These are phyloP conservation scores for Alternaria novae-zelandiae DNA, from an alignment of 2,329 filamentous ascomycete species.

Conservation along the genomic window DNA sequence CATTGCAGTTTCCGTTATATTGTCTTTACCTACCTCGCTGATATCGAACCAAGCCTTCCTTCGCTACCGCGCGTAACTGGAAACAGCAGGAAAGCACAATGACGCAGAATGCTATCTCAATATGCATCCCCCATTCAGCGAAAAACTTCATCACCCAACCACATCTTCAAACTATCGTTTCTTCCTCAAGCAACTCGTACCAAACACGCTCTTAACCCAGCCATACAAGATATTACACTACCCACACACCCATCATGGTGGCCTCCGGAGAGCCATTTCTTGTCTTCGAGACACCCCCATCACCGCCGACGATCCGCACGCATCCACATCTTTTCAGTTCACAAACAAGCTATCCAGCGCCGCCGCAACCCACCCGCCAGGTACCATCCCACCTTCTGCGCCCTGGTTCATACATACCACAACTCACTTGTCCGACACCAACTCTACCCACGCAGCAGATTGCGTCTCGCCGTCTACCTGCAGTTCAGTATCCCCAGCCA, in stretches of 20 bases:
- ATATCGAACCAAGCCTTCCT: not conserved
- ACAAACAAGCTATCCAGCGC: not conserved
- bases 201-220: not conserved
- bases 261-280: not conserved
- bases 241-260: not conserved
- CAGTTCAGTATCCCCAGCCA: not conserved
- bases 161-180: not conserved
- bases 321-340: not conserved
- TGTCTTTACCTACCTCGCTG: not conserved
- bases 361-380: not conserved
- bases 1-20: not conserved
- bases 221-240: not conserved
- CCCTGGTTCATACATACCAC: not conserved
- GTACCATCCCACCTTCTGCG: not conserved
- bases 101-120: rapidly evolving
- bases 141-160: not conserved
- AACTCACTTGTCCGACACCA: not conserved
- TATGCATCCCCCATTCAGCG: not conserved
- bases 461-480: not conserved
- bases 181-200: no score
- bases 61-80: not conserved
- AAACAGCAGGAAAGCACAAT: not conserved
- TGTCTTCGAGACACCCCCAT: not conserved
- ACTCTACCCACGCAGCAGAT: not conserved
- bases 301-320: not conserved